Percentiles rank a stretch among this genome's conserved stretches.
Conservation (phyloP, 1,284 basidiomycete genomes). For the Ceratobasidium papillatum region DNA sequence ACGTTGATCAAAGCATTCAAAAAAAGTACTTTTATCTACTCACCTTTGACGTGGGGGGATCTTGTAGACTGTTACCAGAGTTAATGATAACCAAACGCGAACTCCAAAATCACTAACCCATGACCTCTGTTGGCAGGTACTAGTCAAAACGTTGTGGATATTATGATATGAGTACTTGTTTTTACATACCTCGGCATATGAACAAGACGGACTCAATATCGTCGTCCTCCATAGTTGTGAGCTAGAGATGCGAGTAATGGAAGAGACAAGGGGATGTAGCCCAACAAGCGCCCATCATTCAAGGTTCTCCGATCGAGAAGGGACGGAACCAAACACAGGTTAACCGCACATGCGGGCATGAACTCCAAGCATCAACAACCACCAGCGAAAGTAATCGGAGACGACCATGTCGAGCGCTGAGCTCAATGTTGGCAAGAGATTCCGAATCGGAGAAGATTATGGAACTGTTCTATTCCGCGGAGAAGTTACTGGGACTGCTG, state of each 20-base stretch:
- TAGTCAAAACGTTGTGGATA: not conserved
- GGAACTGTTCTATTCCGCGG: conserved; percentile 81
- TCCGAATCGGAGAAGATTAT: conserved; percentile 53
- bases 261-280: not conserved
- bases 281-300: conserved; percentile 23
- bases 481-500: conserved; percentile 67
- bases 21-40: conserved; percentile 34
- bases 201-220: conserved; percentile 87
- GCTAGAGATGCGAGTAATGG: not conserved
- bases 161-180: not conserved
- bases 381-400: not conserved
- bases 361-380: conserved; percentile 50
- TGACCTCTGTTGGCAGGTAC: conserved; percentile 60
- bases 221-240: conserved; percentile 56
- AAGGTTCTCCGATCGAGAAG: not conserved
- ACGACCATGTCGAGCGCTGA: not conserved
- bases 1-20: not conserved
- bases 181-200: conserved; percentile 66
- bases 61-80: conserved; percentile 43
- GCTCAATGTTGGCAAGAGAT: conserved; percentile 6
- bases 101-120: conserved; percentile 59
- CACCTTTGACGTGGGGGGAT: conserved; percentile 42
- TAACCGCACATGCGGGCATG: conserved; percentile 51
- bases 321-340: not conserved
- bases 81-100: conserved; percentile 8